Evolutionary conservation across 768 basidiomycete genomes (phyloP).

Genomic region (Boletus patriciae): DNA sequence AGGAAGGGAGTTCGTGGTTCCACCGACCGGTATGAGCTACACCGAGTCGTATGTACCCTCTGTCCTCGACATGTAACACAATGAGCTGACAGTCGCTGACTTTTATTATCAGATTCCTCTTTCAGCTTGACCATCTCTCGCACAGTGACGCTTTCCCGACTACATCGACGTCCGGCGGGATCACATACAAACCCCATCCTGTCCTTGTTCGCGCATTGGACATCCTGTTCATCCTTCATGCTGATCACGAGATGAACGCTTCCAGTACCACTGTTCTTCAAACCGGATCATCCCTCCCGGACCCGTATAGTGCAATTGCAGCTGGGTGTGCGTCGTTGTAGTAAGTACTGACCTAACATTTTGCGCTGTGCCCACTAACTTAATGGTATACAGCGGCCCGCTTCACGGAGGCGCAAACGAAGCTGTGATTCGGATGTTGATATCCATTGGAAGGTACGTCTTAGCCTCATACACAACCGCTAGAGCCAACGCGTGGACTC

Average conservation of each 20-base stretch:
- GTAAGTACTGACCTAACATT: constrained; percentile 44
- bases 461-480: not conserved
- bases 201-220: constrained; percentile 87
- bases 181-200: constrained; percentile 70
- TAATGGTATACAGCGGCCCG: constrained; percentile 24
- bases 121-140: constrained; percentile 81
- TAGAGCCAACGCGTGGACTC: not conserved
- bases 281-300: constrained; percentile 84
- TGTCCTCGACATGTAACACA: not conserved
- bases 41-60: constrained; percentile 63
- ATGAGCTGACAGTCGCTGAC: not conserved
- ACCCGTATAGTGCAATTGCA: constrained; percentile 87
- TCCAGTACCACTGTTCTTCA: constrained; percentile 85
- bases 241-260: constrained; percentile 90
- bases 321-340: constrained; percentile 89
- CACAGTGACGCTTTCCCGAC: constrained; percentile 30
- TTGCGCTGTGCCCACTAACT: not conserved
- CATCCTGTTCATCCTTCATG: constrained; percentile 82
- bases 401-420: constrained; percentile 80
- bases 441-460: constrained; percentile 77
- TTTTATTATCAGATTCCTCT: constrained; percentile 63
- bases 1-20: constrained; percentile 83
- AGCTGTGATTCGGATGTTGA: constrained; percentile 91
- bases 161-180: constrained; percentile 49
- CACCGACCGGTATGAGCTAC: constrained; percentile 80